Base-by-base conservation (phyloP, 192 early-diverging fungal species). In the Backusella morwellensis region DNA sequence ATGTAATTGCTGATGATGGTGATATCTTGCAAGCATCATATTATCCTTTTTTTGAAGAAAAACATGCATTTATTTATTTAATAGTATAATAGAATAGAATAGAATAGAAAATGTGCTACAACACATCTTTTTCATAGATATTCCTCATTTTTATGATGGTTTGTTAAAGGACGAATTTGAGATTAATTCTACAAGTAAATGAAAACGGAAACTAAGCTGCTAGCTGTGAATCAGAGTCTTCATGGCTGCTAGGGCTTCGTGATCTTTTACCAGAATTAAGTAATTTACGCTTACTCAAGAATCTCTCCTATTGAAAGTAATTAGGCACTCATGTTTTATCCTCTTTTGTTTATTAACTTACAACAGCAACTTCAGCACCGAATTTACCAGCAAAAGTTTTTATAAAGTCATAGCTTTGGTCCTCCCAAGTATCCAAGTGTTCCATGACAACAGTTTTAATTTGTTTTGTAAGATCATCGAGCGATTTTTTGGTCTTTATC, bases 371-470 rank as follows among this genome's bases (percentile, higher is more conserved):
- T 67, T 91, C 90, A 5, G 87, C 85, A 8, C 87, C 91, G 84
- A 94, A 94, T 77, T 88, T 78, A 21, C 86, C 85, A 21, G 89
- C 83, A 70, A 93, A 94, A 7, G 88, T 90, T 35, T 88, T 84
- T 9, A 94, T 85, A 75, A 92, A 89, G 56, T 94, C 92, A 68
- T 93, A 89, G 40, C 90, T 91, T 29, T 90, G 83, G 66, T 90
- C 90, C 74, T 92, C 91, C 92, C 92, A 93, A 41, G 90, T 85
- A 26, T 88, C 89, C 50, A 89, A 88, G 7, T 90, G 92, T 2
- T 90, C 92, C 23, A 85, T 85, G 69, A 89, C 83, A 80, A 90
- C 90, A 78, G 91, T 87, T 67, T 89, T 88, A 68, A 94, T 90
- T 66, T 91, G 86, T 40, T 89, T 86, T 52, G 88, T 85, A 75